Base-by-base conservation (phyloP, 164 flowering plant species). In the Vitis amurensis region DNA sequence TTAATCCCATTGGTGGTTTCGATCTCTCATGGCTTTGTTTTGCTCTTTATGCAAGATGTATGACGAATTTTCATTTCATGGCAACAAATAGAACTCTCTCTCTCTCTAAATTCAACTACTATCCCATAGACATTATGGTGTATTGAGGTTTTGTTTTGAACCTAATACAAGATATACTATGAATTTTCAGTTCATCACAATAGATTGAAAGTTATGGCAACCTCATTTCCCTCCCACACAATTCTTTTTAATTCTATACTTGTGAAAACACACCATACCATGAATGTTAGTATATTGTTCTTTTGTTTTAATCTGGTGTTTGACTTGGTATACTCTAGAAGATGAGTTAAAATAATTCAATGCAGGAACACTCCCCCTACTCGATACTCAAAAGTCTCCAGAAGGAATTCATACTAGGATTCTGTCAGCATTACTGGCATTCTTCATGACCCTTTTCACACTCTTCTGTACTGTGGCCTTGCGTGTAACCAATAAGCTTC, bases 381-480 rank as follows among this genome's bases (percentile, higher is more conserved):
- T 82, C 11, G 76, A 68, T 49, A 61, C 78, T 50, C 74, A 66
- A 17, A 82, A 81, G 75, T 69, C 80, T 65, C 82, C 87, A 17
- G 87, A 80, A 72, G 85, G 88, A 70, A 14, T 81, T 57, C 71
- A 58, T 64, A 80, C 80, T 68, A 77, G 76, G 48, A 57, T 86
- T 47, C 68, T 78, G 59, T 76, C 80, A 13, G 47, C 80, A 64
- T 66, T 90, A 61, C 78, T 85, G 86, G 80, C 89, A 50, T 80
- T 91, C 79, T 71, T 87, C 68, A 74, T 83, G 86, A 78, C 89
- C 50, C 69, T 95, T 59, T 61, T 81, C 17, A 67, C 91, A 56
- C 23, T 87, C 67, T 72, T 87, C 75, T 83, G 69, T 11, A 76
- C 88, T 17, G 37, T 85, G 47, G 73, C 73, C 17, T 63, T 31